Evolutionary conservation across 345 rosid species (phyloP).

Genomic region (Cochlearia excelsa): DNA sequence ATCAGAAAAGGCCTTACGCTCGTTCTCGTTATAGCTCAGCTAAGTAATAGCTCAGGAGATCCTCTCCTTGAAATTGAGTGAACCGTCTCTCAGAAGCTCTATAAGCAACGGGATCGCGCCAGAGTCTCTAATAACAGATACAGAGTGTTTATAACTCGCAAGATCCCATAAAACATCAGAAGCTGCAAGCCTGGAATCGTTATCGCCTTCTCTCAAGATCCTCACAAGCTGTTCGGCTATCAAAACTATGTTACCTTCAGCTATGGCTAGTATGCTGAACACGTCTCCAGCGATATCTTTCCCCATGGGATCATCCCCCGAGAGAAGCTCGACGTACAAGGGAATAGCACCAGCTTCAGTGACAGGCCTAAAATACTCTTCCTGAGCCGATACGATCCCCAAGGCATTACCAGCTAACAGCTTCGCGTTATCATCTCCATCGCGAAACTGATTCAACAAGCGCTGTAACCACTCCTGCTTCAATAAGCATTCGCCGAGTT

Average conservation of each 20-base stretch:
- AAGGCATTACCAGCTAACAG: conserved; percentile 57
- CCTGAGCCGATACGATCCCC: conserved; percentile 52
- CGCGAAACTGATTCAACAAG: conserved; percentile 52
- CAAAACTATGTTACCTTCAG: conserved; percentile 48
- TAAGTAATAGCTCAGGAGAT: conserved; percentile 50
- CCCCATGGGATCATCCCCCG: conserved; percentile 44
- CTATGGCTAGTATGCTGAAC: conserved; percentile 52
- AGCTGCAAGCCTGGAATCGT: conserved; percentile 49
- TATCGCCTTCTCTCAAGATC: conserved; percentile 57
- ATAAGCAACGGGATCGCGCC: conserved; percentile 55
- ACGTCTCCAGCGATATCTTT: conserved; percentile 64
- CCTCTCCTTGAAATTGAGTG: conserved; percentile 45
- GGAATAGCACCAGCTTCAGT: conserved; percentile 62
- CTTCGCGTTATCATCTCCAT: conserved; percentile 45
- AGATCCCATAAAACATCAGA: conserved; percentile 63
- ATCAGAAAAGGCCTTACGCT: conserved; percentile 45
- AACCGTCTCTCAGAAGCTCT: conserved; percentile 44
- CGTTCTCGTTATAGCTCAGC: conserved; percentile 45
- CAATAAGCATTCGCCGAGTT: conserved; percentile 48
- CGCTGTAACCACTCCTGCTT: conserved; percentile 46
- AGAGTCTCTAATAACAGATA: conserved; percentile 47
- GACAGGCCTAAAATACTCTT: conserved; percentile 43
- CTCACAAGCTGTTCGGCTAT: conserved; percentile 54
- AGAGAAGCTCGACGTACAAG: conserved; percentile 58
- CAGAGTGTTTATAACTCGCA: conserved; percentile 48